Conservation (phyloP, 176 grass and related monocot species). For the Avena sativa region DNA sequence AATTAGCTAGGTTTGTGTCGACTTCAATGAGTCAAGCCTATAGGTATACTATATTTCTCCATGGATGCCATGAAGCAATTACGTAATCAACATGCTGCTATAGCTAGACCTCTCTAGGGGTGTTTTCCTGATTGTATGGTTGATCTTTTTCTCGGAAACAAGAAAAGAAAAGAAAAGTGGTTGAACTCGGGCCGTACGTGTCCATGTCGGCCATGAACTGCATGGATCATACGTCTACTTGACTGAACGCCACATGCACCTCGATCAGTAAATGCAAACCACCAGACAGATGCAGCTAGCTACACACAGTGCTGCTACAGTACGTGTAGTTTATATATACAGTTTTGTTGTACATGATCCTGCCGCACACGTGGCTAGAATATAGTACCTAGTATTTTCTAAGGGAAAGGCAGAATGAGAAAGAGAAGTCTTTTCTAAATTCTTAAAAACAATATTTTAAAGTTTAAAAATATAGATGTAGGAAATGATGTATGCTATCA, state of each 20-base stretch:
- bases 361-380: not conserved
- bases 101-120: not conserved
- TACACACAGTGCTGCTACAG: not conserved
- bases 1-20: not conserved
- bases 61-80: not conserved
- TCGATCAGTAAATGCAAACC: conserved; percentile 15
- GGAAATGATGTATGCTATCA: no score
- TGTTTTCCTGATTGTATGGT: not conserved
- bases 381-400: not conserved
- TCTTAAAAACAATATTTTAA: no score
- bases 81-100: not conserved
- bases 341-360: not conserved
- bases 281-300: not conserved
- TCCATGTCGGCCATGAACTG: not conserved
- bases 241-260: not conserved
- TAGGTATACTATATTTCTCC: not conserved
- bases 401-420: not conserved
- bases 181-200: not conserved
- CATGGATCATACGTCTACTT: conserved; percentile 2
- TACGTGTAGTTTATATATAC: not conserved
- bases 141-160: not conserved
- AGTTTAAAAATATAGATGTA: no score
- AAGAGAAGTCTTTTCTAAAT: not conserved
- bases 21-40: not conserved
- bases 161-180: not conserved